These are phyloP conservation scores for Colletotrichum endophyticum DNA, from an alignment of 2,329 filamentous ascomycete species.

Conservation along the genomic window DNA sequence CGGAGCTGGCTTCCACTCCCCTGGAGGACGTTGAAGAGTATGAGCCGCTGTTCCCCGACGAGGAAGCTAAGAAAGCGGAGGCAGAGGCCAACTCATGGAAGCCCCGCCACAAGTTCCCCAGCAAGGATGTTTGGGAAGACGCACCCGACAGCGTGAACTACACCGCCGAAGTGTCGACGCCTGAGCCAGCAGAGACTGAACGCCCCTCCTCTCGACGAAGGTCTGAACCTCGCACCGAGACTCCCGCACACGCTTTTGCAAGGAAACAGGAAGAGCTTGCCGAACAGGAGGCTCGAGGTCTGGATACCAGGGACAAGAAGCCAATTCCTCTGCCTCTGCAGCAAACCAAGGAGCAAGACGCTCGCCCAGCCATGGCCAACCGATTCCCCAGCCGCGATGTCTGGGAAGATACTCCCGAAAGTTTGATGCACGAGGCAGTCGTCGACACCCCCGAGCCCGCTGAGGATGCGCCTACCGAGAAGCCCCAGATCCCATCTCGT, in stretches of 20 bases:
- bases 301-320: constrained; percentile 55
- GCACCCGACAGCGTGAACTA: constrained; percentile 83
- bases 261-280: constrained; percentile 70
- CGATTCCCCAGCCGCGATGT: constrained; percentile 92
- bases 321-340: constrained; percentile 22
- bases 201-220: constrained; percentile 35
- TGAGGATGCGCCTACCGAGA: constrained; percentile 49
- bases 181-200: constrained; percentile 56
- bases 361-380: constrained; percentile 63
- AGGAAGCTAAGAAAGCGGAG: constrained; percentile 47
- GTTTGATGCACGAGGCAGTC: constrained; percentile 78
- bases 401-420: constrained; percentile 93
- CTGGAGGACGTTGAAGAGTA: constrained; percentile 92
- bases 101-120: constrained; percentile 79
- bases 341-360: constrained; percentile 38
- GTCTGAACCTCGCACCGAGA: constrained; percentile 39
- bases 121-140: constrained; percentile 97
- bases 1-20: constrained; percentile 67
- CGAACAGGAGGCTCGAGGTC: constrained; percentile 54
- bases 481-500: constrained; percentile 67
- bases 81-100: constrained; percentile 51
- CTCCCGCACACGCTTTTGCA: constrained; percentile 69
- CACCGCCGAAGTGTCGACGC: constrained; percentile 83
- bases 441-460: constrained; percentile 57
- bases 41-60: constrained; percentile 90